Evolutionary conservation across 768 basidiomycete genomes (phyloP), one percentile per base, ranked within the genome.

Genomic region (Pleurotus pulmonarius): DNA sequence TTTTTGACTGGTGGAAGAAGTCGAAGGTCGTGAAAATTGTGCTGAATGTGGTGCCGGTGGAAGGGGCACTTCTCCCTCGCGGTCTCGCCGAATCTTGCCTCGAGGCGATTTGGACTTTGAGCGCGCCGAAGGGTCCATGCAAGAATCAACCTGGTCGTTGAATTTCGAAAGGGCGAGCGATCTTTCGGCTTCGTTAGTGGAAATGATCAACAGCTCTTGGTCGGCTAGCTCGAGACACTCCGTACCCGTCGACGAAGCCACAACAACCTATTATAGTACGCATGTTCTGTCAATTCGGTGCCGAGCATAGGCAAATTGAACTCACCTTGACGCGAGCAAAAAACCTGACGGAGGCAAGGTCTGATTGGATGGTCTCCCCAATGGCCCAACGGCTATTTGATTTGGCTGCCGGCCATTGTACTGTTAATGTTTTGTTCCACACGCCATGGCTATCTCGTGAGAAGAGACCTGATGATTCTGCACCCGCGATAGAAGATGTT

Each of bases 331-430:
- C 75, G 45, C 83, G 81, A 61, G 87, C 73, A 67, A 86, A 84
- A 68, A 90, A 94, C 66, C 79, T 80, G 53, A 91, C 80, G 52
- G 81, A 78, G 12, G 81, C 83, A 61, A 87, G 68, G 49, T 82
- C 76, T 41, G 86, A 86, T 60, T 79, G 75, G 61, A 90, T 80
- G 24, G 88, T 87, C 74, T 92, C 90, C 9, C 91, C 91, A 56
- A 88, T 80, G 7, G 89, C 81, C 88, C 91, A 93, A 16, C 87
- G 83, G 63, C 80, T 84, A 57, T 79, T 79, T 3, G 86, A 82
- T 64, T 85, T 87, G 54, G 79, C 69, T 37, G 81, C 78, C 12
- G 90, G 88, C 86, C 90, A 89, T 61, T 86, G 84, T 41, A 90
- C 69, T 6, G 85, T 84, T 45, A 91, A 70, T 1, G 80, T 86